A percentile compares a stretch with the other conserved stretches of the same genome.
These are phyloP conservation scores for Ulota crispa DNA, from an alignment of 225 moss, liverwort and hornwort species.

Conservation along the genomic window DNA sequence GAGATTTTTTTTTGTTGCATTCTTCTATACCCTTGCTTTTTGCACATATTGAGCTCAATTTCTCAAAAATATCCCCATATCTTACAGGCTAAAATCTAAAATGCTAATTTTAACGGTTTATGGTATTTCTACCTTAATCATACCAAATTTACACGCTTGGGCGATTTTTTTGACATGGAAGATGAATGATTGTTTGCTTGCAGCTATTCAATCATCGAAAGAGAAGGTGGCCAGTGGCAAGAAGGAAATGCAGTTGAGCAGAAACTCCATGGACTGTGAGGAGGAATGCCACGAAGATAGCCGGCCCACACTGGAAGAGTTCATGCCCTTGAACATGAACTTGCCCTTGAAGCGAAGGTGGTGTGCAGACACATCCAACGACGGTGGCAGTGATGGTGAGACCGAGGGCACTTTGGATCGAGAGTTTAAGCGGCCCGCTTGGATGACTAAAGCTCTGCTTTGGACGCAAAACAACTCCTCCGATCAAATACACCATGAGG, in stretches of 20 bases:
- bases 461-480: slow-evolving; percentile 51
- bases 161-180: neutral
- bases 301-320: slow-evolving; percentile 57
- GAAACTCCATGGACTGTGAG: slow-evolving; percentile 37
- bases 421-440: slow-evolving; percentile 54
- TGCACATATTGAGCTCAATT: too few relatives aligned
- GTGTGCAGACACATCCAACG: slow-evolving; percentile 35
- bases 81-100: too few relatives aligned
- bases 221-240: slow-evolving; percentile 48
- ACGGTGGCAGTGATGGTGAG: slow-evolving; percentile 28
- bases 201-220: slow-evolving; percentile 70
- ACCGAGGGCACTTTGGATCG: slow-evolving; percentile 12
- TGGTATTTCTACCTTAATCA: too few relatives aligned
- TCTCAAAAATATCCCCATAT: too few relatives aligned
- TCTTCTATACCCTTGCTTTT: too few relatives aligned
- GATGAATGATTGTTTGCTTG: neutral
- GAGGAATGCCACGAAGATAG: slow-evolving; percentile 17
- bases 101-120: too few relatives aligned
- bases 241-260: slow-evolving; percentile 33
- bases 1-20: too few relatives aligned
- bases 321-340: slow-evolving; percentile 47
- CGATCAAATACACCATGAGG: slow-evolving; percentile 20
- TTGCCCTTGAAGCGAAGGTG: slow-evolving; percentile 56
- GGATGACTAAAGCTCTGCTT: slow-evolving; percentile 83
- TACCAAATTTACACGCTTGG: neutral